Evolutionary conservation across 495 filamentous ascomycete species (phyloP).

Genomic region (Hyaloscypha hepaticicola): DNA sequence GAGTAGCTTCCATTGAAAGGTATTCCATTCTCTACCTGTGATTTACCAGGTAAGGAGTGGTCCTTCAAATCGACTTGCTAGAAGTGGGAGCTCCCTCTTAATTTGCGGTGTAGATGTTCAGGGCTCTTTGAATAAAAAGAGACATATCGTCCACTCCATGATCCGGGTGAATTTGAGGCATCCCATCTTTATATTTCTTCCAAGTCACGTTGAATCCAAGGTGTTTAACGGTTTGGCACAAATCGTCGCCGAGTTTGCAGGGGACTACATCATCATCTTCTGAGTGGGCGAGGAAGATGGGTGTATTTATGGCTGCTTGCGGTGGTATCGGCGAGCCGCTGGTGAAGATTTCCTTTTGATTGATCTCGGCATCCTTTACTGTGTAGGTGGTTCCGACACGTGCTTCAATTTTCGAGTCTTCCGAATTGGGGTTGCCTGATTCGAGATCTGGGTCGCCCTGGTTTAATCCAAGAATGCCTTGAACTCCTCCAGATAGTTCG

Average conservation of each 20-base stretch:
- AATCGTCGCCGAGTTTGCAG: constrained; percentile 42
- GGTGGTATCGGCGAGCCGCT: not conserved
- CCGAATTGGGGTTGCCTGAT: too few relatives aligned
- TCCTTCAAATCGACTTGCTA: too few relatives aligned
- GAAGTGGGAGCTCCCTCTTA: too few relatives aligned
- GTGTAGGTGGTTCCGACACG: too few relatives aligned
- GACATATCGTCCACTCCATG: constrained; percentile 52
- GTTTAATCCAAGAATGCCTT: not conserved
- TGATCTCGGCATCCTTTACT: too few relatives aligned
- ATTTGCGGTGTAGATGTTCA: not conserved
- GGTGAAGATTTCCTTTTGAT: not conserved
- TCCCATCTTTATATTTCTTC: constrained; percentile 51
- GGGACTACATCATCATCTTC: constrained; percentile 50
- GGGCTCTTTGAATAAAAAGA: constrained; percentile 36
- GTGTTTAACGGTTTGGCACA: constrained; percentile 38
- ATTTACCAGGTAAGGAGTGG: too few relatives aligned
- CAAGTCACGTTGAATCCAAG: constrained; percentile 48
- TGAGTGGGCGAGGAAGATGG: constrained; percentile 55
- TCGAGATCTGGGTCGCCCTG: too few relatives aligned
- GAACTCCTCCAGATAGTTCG: not conserved
- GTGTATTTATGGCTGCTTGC: constrained; percentile 30
- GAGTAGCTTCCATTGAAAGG: too few relatives aligned
- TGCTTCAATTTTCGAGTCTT: too few relatives aligned
- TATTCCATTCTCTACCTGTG: too few relatives aligned
- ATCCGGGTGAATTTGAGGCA: constrained; percentile 57